A percentile compares a stretch with the other conserved stretches of the same genome.
Evolutionary conservation across 768 basidiomycete genomes (phyloP).

Genomic region (Termitomyces sp.): DNA sequence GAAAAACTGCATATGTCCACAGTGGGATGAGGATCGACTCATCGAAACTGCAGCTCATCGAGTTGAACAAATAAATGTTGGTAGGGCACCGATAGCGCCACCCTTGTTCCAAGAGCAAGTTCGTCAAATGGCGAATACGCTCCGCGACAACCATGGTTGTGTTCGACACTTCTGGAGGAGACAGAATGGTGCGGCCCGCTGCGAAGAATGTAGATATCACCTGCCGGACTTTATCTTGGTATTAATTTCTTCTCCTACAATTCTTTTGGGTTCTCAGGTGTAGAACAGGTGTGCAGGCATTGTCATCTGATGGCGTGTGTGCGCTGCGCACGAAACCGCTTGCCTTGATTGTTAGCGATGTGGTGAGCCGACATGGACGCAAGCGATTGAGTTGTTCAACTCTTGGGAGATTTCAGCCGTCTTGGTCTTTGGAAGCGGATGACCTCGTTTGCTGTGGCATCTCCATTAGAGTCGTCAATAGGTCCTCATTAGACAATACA

Average conservation of each 20-base stretch:
- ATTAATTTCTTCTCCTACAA: neutral
- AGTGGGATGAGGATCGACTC: constrained; percentile 55
- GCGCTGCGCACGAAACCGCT: constrained; percentile 32
- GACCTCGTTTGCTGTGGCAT: neutral
- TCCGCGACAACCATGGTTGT: constrained; percentile 54
- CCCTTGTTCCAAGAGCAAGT: constrained; percentile 24
- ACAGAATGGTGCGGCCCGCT: constrained; percentile 32
- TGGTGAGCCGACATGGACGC: neutral
- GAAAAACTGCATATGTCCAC: constrained; percentile 56
- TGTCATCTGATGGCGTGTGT: constrained; percentile 32
- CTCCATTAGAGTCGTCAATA: neutral
- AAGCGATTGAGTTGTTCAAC: neutral
- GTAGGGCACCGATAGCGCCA: constrained; percentile 21
- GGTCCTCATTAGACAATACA: neutral
- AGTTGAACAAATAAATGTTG: constrained; percentile 25
- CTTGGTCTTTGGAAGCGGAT: neutral
- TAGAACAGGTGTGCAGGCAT: constrained; percentile 26
- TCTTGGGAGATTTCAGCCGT: neutral
- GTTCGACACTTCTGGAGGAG: constrained; percentile 37
- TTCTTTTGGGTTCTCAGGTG: constrained; percentile 6
- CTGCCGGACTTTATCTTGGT: constrained; percentile 12
- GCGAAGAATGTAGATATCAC: constrained; percentile 33
- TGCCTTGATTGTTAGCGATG: constrained; percentile 11
- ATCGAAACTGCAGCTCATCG: constrained; percentile 27
- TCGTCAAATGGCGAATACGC: constrained; percentile 23